Conservation (phyloP, 345 rosid genomes). For the Citrus unshiu region DNA sequence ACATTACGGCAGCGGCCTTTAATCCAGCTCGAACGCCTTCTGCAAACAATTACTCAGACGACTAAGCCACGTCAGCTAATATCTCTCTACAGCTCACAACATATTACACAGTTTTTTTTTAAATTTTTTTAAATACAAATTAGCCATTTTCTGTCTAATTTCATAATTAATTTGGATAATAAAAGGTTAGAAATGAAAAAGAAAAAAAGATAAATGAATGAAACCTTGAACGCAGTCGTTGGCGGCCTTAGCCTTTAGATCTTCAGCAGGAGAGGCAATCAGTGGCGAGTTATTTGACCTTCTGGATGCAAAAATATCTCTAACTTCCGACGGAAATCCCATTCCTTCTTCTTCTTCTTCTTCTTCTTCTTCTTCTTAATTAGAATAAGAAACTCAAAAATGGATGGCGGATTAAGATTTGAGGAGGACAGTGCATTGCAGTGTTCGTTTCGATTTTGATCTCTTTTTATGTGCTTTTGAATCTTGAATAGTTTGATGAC, state of each 20-base stretch:
- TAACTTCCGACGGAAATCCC: constrained; percentile 29
- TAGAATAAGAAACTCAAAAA: neutral
- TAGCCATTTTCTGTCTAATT: too few species aligned
- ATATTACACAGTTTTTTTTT: too few species aligned
- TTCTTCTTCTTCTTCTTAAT: too few species aligned
- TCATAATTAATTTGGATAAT: neutral
- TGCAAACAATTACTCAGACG: constrained; percentile 11
- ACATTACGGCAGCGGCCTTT: constrained; percentile 51
- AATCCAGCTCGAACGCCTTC: constrained; percentile 60
- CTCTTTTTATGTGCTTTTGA: neutral
- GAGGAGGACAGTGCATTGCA: neutral
- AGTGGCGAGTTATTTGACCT: constrained; percentile 11
- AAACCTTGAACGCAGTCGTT: constrained; percentile 33
- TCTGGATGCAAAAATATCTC: constrained; percentile 19
- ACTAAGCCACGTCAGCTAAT: neutral
- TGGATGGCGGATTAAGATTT: neutral
- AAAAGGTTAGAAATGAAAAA: too few species aligned
- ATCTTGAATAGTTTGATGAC: neutral
- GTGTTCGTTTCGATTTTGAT: too few species aligned
- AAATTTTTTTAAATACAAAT: too few species aligned
- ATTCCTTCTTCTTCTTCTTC: constrained; percentile 2
- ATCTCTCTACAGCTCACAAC: neutral
- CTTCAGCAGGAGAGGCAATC: constrained; percentile 42
- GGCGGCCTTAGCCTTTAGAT: constrained; percentile 21
- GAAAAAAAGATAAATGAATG: neutral